Base-by-base conservation (phyloP, 2,329 filamentous ascomycete genomes). In the Pseudopyrenochaeta lycopersici region DNA sequence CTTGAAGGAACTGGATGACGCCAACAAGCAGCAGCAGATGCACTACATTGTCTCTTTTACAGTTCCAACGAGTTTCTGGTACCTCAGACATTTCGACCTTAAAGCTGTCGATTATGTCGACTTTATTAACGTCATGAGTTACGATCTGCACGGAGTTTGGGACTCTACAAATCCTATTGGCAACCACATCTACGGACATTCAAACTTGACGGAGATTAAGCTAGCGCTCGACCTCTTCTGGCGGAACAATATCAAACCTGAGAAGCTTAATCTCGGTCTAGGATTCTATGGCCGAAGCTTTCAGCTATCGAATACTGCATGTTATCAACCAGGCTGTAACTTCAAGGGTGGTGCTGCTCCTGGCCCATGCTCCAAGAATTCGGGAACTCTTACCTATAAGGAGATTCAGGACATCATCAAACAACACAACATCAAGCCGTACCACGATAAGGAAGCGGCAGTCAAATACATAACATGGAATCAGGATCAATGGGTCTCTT, bases 181-280 rank as follows among this genome's bases (percentile, higher is more conserved):
- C 2, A 54, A 72, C 53, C 76, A 77, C 0, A 1, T 68, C 60
- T 11, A 53, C 63, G 9, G 57, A 54, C 79, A 82, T 53, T 79
- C 80, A 2, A 81, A 82, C 54, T 36, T 81, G 0, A 82, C 80
- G 0, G 78, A 82, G 62, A 81, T 81, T 20, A 60, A 76, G 4
- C 23, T 59, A 0, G 71, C 66, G 0, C 39, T 80, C 0, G 74
- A 82, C 5, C 74, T 84, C 0, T 62, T 83, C 2, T 83, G 81
- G 80, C 65, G 81, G 9, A 76, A 74, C 29, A 60, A 74, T 15
- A 63, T 84, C 4, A 54, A 68, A 1, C 69, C 81, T 0, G 33
- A 49, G 0, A 78, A 81, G 41, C 61, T 84, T 0, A 63, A 60
- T 2, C 42, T 84, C 4, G 81, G 82, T 7, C 20, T 40, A 6